Evolutionary conservation across 129 eudicot species (phyloP).

Genomic region (Centrapalus pauciflorus): DNA sequence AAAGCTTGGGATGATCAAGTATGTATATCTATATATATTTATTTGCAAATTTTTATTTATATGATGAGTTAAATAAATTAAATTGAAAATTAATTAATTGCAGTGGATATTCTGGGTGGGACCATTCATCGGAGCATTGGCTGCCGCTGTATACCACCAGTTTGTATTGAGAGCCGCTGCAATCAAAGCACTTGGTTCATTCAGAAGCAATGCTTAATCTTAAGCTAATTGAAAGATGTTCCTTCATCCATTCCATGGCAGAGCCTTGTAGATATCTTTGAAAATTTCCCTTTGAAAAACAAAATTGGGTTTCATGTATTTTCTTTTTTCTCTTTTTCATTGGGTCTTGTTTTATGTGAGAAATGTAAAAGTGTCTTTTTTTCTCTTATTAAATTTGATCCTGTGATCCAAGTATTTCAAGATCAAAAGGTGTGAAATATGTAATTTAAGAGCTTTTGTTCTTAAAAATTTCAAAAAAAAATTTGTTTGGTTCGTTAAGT

Average conservation of each 20-base stretch:
- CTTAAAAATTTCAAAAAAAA: conserved; percentile 7
- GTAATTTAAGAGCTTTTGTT: conserved; percentile 19
- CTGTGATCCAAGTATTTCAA: conserved; percentile 26
- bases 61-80: not conserved
- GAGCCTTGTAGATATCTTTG: conserved; percentile 28
- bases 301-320: conserved; percentile 6
- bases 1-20: conserved; percentile 68
- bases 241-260: conserved; percentile 8
- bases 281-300: not conserved
- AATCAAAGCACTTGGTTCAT: conserved; percentile 67
- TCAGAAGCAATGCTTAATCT: conserved; percentile 56
- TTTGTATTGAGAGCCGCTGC: conserved; percentile 72
- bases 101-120: conserved; percentile 92
- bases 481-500: not conserved
- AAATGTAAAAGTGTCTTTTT: conserved; percentile 8
- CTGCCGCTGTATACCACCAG: conserved; percentile 78
- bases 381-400: conserved; percentile 3
- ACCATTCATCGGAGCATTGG: conserved; percentile 69
- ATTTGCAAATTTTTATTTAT: not conserved
- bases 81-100: not conserved
- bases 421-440: conserved; percentile 26
- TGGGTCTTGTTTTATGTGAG: conserved; percentile 5
- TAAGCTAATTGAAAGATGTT: conserved; percentile 22
- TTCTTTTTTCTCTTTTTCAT: conserved; percentile 14
- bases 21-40: too few relatives aligned